A percentile compares a stretch with the other conserved stretches of the same genome.
These are phyloP conservation scores for Entamoeba invadens DNA, from an alignment of 208 protist genomes.

Conservation along the genomic window DNA sequence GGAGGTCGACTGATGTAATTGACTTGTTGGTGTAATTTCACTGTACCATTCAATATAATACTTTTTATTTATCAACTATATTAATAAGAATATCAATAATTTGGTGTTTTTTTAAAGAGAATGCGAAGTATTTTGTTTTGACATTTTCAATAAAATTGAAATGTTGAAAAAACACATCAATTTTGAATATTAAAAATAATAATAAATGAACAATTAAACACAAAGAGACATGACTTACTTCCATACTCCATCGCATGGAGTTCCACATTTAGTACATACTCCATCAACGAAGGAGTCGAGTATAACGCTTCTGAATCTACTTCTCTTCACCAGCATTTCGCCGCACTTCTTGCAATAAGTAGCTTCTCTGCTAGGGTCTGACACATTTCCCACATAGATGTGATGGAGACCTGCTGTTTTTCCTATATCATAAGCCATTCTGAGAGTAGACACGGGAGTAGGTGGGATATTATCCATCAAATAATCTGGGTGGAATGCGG, in stretches of 20 bases:
- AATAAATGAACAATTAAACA: too few relatives aligned
- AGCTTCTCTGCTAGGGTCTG: background rate
- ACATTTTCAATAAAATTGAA: too few relatives aligned
- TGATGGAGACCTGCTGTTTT: conserved; percentile 18
- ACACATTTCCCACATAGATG: conserved; percentile 34
- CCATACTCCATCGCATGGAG: background rate
- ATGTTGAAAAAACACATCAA: too few relatives aligned
- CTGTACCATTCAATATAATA: too few relatives aligned
- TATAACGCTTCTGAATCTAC: background rate
- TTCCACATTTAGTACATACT: background rate
- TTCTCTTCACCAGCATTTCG: background rate
- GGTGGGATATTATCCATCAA: conserved; percentile 16
- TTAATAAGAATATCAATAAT: too few relatives aligned
- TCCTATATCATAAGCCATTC: conserved; percentile 19
- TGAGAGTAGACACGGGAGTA: conserved; percentile 32
- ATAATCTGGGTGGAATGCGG: conserved; percentile 47
- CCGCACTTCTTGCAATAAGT: background rate
- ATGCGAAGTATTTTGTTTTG: too few relatives aligned
- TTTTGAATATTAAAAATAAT: too few relatives aligned
- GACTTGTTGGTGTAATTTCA: too few relatives aligned
- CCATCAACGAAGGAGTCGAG: background rate
- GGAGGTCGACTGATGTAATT: too few relatives aligned
- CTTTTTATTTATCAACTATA: too few relatives aligned
- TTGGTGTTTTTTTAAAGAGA: too few relatives aligned
- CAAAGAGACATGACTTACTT: background rate